Evolutionary conservation across 2,329 filamentous ascomycete species (phyloP), one percentile per base, ranked within the genome.

Genomic region (Calonectria montana): DNA sequence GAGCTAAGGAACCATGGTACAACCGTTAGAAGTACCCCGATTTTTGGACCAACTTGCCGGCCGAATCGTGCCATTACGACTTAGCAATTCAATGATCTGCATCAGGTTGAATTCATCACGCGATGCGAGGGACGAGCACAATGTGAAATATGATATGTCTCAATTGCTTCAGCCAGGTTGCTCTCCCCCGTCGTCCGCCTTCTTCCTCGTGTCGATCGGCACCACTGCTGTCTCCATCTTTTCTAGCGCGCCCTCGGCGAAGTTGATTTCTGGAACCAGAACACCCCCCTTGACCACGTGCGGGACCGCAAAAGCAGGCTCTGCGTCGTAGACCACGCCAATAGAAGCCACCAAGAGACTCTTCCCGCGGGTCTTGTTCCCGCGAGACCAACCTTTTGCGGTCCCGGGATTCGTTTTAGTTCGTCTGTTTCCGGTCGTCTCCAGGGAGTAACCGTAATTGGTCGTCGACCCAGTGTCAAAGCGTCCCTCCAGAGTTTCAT

Each of bases 401-500:
- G 53, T 39, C 39, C 65, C 69, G 41, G 53, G 67, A 55, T 41
- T 47, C 47, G 31, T 65, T 63, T 35, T 48, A 63, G 67, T 64
- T 70, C 57, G 48, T 67, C 70, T 71, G 55, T 63, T 65, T 65
- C 45, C 67, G 50, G 53, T 61, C 48, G 29, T 69, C 50, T 18
- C 66, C 74, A 59, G 53, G 21, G 31, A 59, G 53, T 57, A 70
- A 35, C 67, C 66, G 50, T 27, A 69, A 63, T 64, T 37, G 65
- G 67, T 53, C 45, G n/a, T 70, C 57, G 27, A 53, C 31, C 59
- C 48, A 23, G 29, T 70, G 76, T 77, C 76, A 77, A 75, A 78
- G 76, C 76, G 76, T 39, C 64, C 61, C 45, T 76, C 69, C 61
- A 69, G 61, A 72, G 76, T 78, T 78, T 78, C 76, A 78, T 68